Percentiles rank a stretch among this genome's conserved stretches.
phyloP scores from a whole-genome alignment of 208 protist genomes.

The Eutreptiella sp. region DNA sequence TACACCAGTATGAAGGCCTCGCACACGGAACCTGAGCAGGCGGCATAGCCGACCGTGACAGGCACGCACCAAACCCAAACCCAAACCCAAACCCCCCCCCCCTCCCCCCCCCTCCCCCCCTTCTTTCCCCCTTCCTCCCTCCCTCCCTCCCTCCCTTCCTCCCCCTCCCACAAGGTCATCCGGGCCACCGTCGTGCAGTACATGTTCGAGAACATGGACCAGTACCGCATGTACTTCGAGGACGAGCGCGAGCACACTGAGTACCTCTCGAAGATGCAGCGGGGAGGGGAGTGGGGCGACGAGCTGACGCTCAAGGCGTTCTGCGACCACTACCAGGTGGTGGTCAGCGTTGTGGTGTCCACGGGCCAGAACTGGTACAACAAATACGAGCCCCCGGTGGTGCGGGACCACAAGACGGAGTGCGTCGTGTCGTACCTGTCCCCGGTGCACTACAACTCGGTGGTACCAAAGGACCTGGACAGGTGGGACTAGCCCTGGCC shows the following conservation, averaged over 20 bases:
- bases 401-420: slow-evolving; percentile 57
- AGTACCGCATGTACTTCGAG: slow-evolving; percentile 71
- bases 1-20: too few relatives aligned
- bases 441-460: slow-evolving; percentile 74
- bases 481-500: too few relatives aligned
- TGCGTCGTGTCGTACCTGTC: slow-evolving; percentile 76
- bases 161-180: too few relatives aligned
- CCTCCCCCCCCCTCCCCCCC: too few relatives aligned
- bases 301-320: slow-evolving; percentile 66
- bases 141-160: too few relatives aligned
- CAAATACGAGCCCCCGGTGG: slow-evolving; percentile 31
- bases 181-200: slow-evolving; percentile 64
- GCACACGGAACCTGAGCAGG: too few relatives aligned
- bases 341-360: slow-evolving; percentile 15
- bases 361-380: slow-evolving; percentile 17
- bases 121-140: too few relatives aligned
- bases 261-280: slow-evolving; percentile 55
- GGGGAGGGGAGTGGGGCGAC: slow-evolving; percentile 64
- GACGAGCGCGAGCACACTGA: slow-evolving; percentile 46
- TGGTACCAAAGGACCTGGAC: slow-evolving; percentile 40
- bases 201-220: slow-evolving; percentile 55
- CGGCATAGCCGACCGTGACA: too few relatives aligned
- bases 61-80: too few relatives aligned
- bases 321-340: slow-evolving; percentile 31
- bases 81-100: too few relatives aligned